These are phyloP conservation scores for Suillus occidentalis DNA, from an alignment of 768 basidiomycete species.

Conservation along the genomic window DNA sequence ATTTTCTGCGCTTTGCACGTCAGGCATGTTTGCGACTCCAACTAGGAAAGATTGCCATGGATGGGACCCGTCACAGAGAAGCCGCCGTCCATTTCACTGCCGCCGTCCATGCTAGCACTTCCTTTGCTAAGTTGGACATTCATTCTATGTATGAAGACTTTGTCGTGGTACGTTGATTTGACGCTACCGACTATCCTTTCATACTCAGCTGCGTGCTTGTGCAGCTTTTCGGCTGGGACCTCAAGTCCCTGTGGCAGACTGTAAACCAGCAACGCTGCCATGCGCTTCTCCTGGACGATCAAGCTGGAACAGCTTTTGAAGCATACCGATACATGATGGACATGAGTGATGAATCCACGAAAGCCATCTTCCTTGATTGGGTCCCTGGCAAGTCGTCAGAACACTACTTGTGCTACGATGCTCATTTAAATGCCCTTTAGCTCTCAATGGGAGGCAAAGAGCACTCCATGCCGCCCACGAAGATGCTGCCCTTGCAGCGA, in stretches of 20 bases:
- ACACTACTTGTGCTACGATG: neutral
- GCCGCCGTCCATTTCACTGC: neutral
- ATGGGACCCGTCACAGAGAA: neutral
- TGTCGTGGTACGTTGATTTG: neutral
- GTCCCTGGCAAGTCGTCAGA: neutral
- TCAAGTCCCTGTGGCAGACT: neutral
- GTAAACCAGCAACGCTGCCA: neutral
- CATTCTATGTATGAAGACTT: neutral
- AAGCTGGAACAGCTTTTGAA: neutral
- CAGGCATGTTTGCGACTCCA: neutral
- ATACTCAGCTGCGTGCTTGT: neutral
- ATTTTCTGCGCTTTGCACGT: neutral
- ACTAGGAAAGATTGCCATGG: neutral
- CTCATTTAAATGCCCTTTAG: neutral
- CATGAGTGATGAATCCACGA: neutral
- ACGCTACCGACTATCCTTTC: neutral
- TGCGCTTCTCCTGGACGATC: neutral
- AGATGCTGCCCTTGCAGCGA: too few species aligned
- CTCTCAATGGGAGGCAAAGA: neutral
- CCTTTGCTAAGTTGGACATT: neutral
- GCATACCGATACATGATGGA: slow-evolving; percentile 1
- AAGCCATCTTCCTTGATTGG: neutral
- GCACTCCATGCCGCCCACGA: neutral
- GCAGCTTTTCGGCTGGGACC: neutral
- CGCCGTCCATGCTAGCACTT: neutral